Base-by-base conservation (phyloP, 1,284 basidiomycete species). In the Stygiomarasmius scandens region DNA sequence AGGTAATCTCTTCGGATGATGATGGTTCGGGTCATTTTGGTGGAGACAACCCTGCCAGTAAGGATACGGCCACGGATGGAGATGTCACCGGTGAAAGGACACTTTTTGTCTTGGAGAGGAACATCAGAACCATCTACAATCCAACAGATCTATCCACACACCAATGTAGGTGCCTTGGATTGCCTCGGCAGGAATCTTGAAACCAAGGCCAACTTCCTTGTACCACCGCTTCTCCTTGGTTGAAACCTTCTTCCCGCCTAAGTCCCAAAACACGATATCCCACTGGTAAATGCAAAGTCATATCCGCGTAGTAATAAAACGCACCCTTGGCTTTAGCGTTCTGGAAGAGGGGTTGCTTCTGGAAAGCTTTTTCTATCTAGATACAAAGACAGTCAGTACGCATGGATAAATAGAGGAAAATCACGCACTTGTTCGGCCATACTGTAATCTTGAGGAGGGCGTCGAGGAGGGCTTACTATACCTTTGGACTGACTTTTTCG, bases 41-140 rank as follows among this genome's bases (percentile, higher is more conserved):
- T 98, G 65, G 96, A 98, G 59, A 99, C 83, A 66, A 99, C 96
- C 75, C 92, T 92, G 76, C 97, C 97, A 60, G 95, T 96, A 66
- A 99, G 81, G 80, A 99, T 98, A 73, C 97, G 96, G 63, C 97
- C 97, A 77, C 97, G 96, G 77, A 99, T 99, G 58, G 97, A 98
- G 69, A 98, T 82, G 65, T 94, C 82, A 65, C 96, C 93, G 67
- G 93, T 96, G 85, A 96, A 98, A 50, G 96, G 96, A 83, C 96
- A 99, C 83, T 99, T 99, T 85, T 99, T 99, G 88, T 99, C 96
- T 95, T 52, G 34, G 45, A 46, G n/a, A 32, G 29, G 12, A 6
- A 32, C 12, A 32, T 48, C 20, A 27, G 41, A 16, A n/a, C n/a
- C n/a, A n/a, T n/a, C n/a, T n/a, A n/a, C n/a, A n/a, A 27, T 20